Percentiles rank a stretch among this genome's conserved stretches.
These are phyloP conservation scores for Herpotrichia juniperi DNA, from an alignment of 2,329 filamentous ascomycete genomes.

Conservation along the genomic window DNA sequence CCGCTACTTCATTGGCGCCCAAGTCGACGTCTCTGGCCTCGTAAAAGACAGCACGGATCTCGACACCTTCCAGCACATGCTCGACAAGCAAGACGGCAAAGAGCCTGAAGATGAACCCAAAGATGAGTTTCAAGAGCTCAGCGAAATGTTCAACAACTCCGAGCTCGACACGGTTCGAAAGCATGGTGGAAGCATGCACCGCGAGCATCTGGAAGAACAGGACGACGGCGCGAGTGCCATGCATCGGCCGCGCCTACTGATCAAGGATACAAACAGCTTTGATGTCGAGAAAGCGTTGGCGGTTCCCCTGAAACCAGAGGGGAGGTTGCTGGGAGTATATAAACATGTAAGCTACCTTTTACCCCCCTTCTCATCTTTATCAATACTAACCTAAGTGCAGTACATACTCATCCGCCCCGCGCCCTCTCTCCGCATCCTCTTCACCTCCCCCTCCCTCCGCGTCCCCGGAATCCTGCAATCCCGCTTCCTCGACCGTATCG, in stretches of 20 bases:
- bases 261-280: conserved; percentile 53
- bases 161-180: conserved; percentile 70
- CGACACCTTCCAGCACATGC: conserved; percentile 63
- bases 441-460: conserved; percentile 56
- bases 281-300: conserved; percentile 26
- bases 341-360: conserved; percentile 57
- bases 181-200: conserved; percentile 69
- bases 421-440: conserved; percentile 57
- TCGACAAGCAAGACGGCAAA: conserved; percentile 43
- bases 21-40: conserved; percentile 73
- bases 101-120: conserved; percentile 47
- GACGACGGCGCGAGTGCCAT: conserved; percentile 46
- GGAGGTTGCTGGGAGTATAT: conserved; percentile 57
- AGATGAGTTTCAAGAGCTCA: conserved; percentile 69
- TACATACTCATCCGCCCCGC: conserved; percentile 56
- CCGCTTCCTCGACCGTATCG: conserved; percentile 55
- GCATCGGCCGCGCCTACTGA: conserved; percentile 53
- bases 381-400: conserved; percentile 30
- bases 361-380: neutral
- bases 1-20: conserved; percentile 74
- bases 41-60: conserved; percentile 71
- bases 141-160: conserved; percentile 71
- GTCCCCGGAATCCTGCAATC: conserved; percentile 58
- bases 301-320: conserved; percentile 25
- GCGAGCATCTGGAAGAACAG: conserved; percentile 57